phyloP scores from a whole-genome alignment of 495 filamentous ascomycete genomes.

The Penicillium simplicissimum region DNA sequence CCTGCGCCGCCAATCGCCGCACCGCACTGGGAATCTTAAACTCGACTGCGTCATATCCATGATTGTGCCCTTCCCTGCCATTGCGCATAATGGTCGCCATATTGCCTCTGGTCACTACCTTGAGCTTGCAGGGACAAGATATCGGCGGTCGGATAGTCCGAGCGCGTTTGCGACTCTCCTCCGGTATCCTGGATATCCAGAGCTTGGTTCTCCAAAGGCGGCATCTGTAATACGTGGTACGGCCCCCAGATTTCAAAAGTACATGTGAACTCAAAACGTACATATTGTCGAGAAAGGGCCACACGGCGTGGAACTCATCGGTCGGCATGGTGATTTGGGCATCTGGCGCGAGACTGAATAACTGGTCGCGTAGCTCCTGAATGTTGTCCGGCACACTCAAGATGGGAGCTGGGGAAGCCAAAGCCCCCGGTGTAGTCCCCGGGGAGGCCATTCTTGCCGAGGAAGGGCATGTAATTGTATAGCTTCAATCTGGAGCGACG shows the following conservation, averaged over 20 bases:
- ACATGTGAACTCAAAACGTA: background rate
- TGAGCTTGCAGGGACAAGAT: background rate
- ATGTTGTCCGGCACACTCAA: background rate
- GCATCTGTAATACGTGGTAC: background rate
- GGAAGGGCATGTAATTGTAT: background rate
- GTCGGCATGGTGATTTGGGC: background rate
- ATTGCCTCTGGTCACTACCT: background rate
- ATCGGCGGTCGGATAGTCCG: background rate
- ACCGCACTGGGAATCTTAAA: background rate
- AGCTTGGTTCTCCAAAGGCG: background rate
- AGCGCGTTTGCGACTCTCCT: background rate
- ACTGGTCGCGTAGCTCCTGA: background rate
- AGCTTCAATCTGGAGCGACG: background rate
- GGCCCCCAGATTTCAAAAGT: too few relatives aligned
- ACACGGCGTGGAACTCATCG: background rate
- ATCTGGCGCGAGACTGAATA: background rate
- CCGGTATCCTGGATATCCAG: background rate
- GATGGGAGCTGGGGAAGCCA: too few relatives aligned
- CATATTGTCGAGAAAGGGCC: background rate
- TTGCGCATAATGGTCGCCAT: background rate
- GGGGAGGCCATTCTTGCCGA: background rate
- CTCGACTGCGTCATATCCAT: background rate
- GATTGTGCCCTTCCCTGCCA: background rate
- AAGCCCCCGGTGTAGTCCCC: background rate
- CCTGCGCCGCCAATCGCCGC: background rate